Evolutionary conservation across 2,329 filamentous ascomycete genomes (phyloP).

Genomic region (Decorospora gaudefroyi): DNA sequence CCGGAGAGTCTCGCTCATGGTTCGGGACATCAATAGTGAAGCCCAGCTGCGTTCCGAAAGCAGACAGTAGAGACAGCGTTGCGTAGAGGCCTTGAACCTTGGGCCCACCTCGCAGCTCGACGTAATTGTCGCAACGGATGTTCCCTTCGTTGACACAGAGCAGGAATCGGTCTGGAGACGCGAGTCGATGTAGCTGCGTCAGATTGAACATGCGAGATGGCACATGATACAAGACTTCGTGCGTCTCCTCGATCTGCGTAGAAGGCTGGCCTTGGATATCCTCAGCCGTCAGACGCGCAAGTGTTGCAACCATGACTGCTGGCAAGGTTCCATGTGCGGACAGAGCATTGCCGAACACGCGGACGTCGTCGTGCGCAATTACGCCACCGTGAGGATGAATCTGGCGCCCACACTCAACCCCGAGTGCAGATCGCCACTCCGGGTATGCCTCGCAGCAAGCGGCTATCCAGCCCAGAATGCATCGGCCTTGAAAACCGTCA

Average conservation of each 20-base stretch:
- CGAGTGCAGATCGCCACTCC: constrained; percentile 10
- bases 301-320: constrained; percentile 4
- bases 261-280: neutral
- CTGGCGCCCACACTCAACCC: constrained; percentile 4
- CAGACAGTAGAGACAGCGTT: constrained; percentile 13
- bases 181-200: constrained; percentile 22
- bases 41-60: constrained; percentile 10
- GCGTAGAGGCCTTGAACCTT: constrained; percentile 22
- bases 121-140: constrained; percentile 20
- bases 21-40: neutral
- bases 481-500: constrained; percentile 1
- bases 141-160: constrained; percentile 5
- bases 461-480: constrained; percentile 17
- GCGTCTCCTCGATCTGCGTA: constrained; percentile 5
- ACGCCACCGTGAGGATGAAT: neutral
- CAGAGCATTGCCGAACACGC: constrained; percentile 10
- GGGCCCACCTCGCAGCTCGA: constrained; percentile 26
- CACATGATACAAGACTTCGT: constrained; percentile 16
- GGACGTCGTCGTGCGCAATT: constrained; percentile 1
- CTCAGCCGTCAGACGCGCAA: constrained; percentile 1
- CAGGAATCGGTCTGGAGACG: constrained; percentile 1
- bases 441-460: constrained; percentile 15
- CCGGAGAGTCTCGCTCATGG: neutral
- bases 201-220: constrained; percentile 29
- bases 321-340: constrained; percentile 8